Evolutionary conservation across 1,139 yeast species (phyloP), one percentile per base, ranked within the genome.

Genomic region (Magnusiomyces fungicola): DNA sequence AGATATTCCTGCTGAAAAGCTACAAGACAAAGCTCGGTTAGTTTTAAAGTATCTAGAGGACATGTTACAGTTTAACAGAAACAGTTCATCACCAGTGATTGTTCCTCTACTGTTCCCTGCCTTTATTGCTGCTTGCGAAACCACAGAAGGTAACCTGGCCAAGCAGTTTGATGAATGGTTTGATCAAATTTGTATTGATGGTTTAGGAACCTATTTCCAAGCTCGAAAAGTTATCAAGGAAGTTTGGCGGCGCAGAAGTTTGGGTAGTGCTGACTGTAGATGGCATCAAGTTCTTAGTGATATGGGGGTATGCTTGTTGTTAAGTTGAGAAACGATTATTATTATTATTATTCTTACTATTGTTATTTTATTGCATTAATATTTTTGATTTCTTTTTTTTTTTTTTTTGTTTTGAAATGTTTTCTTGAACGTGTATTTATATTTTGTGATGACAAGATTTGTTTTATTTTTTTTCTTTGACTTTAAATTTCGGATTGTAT

Each of bases 61-160:
- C 46, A 76, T 88, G 50, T 85, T 81, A 53, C 63, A 66, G 42
- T 69, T 86, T 40, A 65, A 65, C 48, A 47, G 50, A 45, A 76
- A 80, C 38, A 75, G 78, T 14, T 74, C 73, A 32, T 72, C 75
- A 44, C 81, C 78, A 0, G 74, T 77, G 29, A 81, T 86, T 46
- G 79, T 83, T 36, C 96, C 96, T 2, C 69, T 87, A 37, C 79
- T 87, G 60, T 88, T 95, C 90, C 94, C 86, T 61, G 95, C 94
- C 0, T 88, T 88, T 57, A 83, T 88, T 46, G 92, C 94, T 0
- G 96, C 95, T 0, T 84, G 95, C 61, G 89, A 86, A 55, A 86
- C 94, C 2, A 75, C 77, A 49, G 58, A 53, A 18, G 77, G 82
- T 3, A 72, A 72, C 37, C 66, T 82, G 43, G 92, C 86, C 56